Percentiles rank a stretch among this genome's conserved stretches.
phyloP scores from a whole-genome alignment of 148 eudicot species.

The Rhododendron molle region DNA sequence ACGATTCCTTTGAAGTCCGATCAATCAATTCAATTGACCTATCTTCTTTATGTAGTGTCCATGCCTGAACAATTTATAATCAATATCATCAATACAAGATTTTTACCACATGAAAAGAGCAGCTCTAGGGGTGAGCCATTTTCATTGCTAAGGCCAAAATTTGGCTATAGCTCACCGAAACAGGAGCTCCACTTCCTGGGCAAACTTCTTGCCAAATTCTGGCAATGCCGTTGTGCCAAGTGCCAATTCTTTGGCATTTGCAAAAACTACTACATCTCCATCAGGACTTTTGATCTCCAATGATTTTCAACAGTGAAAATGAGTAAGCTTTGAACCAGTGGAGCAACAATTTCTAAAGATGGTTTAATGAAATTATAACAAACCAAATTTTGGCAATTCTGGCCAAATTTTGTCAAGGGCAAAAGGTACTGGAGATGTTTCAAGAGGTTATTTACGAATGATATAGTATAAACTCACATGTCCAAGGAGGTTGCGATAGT shows the following conservation, averaged over 20 bases:
- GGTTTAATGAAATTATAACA: not conserved
- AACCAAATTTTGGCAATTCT: not conserved
- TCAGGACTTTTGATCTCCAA: not conserved
- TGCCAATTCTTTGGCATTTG: not conserved
- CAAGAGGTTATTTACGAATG: not conserved
- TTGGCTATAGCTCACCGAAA: not conserved
- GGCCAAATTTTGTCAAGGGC: not conserved
- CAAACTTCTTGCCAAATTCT: not conserved
- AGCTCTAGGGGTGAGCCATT: not conserved
- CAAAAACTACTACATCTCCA: not conserved
- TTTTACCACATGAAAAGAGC: not conserved
- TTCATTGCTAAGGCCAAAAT: not conserved
- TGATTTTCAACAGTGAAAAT: not conserved
- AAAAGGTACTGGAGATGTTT: not conserved
- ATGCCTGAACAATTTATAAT: constrained; percentile 15
- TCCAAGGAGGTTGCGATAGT: constrained; percentile 27
- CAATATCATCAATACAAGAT: not conserved
- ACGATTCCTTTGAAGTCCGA: not conserved
- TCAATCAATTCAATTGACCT: constrained; percentile 19
- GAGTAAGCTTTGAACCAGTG: not conserved
- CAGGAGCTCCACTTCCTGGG: not conserved
- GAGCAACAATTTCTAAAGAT: not conserved
- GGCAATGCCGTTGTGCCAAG: not conserved
- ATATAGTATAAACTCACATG: constrained; percentile 19
- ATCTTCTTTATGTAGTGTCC: constrained; percentile 20